Base-by-base conservation (phyloP, 257 asterid species). In the Solanum chmielewskii region DNA sequence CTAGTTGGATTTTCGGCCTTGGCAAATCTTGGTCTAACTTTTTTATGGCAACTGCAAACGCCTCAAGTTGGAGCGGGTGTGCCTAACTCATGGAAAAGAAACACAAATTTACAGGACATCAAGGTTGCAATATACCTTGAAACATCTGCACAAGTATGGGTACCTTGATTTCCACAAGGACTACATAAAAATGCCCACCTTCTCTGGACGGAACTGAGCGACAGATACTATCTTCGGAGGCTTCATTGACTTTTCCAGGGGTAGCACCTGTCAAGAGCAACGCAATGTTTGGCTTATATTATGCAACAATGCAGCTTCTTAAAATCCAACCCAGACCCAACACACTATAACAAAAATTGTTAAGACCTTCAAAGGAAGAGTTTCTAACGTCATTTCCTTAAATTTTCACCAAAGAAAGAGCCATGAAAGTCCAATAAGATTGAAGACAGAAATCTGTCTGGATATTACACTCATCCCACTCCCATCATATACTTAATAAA, bases 201-300 rank as follows among this genome's bases (percentile, higher is more conserved):
- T 97, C 94, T 97, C 98, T 74, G 99, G 98, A 90, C 98, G 99
- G 91, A 97, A 97, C 85, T 95, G 99, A 90, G 99, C 95, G 90
- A 97, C 98, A 21, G 98, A 95, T 83, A 97, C 93, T 47, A 97
- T 92, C 91, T 93, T 97, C 9, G 90, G 87, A 83, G 97, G 98
- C 23, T 91, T 87, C 91, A 86, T 83, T 80, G 95, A 87, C 87
- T 98, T 94, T 91, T 93, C 96, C 87, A 97, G 83, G 3, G 96
- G 96, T 39, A 95, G 93, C 86, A 86, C 92, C 98, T 96, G 96
- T 41, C 85, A 80, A 29, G 20, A 47, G 68, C 27, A 80, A 52
- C 7, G 27, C 31, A 6, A 78, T 44, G 41, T 47, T 80, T 9
- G 6, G 68, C n/a, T 47, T 47, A 29, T 80, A 80, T 47, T 16